These are phyloP conservation scores for Rhynchospora breviuscula DNA, from an alignment of 176 grass and related monocot species.

Conservation along the genomic window DNA sequence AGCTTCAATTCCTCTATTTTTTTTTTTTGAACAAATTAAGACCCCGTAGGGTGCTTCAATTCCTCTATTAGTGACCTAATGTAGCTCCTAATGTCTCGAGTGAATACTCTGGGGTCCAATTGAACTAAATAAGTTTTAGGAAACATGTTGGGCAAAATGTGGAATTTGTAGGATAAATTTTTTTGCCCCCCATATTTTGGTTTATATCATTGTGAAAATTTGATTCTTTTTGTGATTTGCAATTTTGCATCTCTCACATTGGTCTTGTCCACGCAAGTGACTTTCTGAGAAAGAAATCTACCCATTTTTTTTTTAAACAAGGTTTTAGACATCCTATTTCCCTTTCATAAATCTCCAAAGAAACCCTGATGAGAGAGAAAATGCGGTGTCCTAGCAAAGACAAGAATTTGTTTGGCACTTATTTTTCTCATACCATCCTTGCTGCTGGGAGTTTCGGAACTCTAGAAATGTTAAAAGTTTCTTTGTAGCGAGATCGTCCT, in stretches of 20 bases:
- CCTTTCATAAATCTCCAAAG: neutral
- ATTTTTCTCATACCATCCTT: neutral
- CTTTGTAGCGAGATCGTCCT: neutral
- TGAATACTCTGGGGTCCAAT: neutral
- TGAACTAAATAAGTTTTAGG: neutral
- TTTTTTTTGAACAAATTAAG: slow-evolving; percentile 95
- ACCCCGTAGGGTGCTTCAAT: slow-evolving; percentile 2
- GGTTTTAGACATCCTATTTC: neutral
- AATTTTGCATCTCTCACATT: neutral
- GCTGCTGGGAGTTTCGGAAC: neutral
- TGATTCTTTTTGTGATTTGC: neutral
- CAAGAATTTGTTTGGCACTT: neutral
- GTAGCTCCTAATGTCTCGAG: neutral
- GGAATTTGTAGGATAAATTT: neutral
- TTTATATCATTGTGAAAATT: neutral
- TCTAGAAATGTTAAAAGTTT: neutral
- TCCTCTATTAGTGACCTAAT: neutral
- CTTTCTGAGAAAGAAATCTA: neutral
- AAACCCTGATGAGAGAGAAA: neutral
- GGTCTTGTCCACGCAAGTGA: neutral
- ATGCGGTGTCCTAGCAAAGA: neutral
- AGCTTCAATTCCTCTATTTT: no score
- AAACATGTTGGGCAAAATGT: neutral
- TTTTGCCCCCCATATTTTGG: neutral
- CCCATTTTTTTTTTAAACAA: neutral